Evolutionary conservation across 768 basidiomycete species (phyloP), one percentile per base, ranked within the genome.

Genomic region (Lentinula sp.): DNA sequence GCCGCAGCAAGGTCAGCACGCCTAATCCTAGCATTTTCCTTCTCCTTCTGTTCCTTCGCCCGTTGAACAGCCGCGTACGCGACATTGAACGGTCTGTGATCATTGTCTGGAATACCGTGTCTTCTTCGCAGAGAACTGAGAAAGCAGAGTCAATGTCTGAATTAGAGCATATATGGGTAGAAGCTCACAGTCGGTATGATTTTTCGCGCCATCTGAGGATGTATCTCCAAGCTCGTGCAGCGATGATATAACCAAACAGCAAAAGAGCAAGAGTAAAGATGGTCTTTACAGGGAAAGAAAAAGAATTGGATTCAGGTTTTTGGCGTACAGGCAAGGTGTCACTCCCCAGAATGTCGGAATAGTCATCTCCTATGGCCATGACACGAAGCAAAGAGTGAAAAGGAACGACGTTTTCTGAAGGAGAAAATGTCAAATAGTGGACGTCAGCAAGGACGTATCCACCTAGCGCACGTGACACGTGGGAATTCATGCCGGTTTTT

Each of bases 31-130:
- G 75, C 68, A 69, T 72, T 65, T 70, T 75, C 71, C 53, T 75
- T 74, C 57, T 78, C 79, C 65, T 81, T 75, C 66, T 88, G 83
- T 67, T 83, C 78, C 63, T 82, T 80, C 50, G 80, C 75, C 59
- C 78, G 78, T 63, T 79, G 74, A 42, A 84, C 87, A 61, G 88
- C 89, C 65, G 89, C 83, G 72, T 89, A 91, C n/a, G 91, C 92
- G 64, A 93, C 88, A 70, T 88, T 89, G 79, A 93, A 93, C 11
- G 91, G 89, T 35, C 91, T 80, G 64, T 84, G 79, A 76, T 93
- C 91, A 61, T 78, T 79, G 76, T 93, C 91, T 16, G 91, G 92
- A 62, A 93, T 93, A 50, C 91, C 92, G 68, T 91, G 84, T 73
- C 82, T 79, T 65, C 91, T 78, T 62, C 91, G 84, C 78, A 85